Evolutionary conservation across 345 rosid species (phyloP).

Genomic region (Aurinia saxatilis): DNA sequence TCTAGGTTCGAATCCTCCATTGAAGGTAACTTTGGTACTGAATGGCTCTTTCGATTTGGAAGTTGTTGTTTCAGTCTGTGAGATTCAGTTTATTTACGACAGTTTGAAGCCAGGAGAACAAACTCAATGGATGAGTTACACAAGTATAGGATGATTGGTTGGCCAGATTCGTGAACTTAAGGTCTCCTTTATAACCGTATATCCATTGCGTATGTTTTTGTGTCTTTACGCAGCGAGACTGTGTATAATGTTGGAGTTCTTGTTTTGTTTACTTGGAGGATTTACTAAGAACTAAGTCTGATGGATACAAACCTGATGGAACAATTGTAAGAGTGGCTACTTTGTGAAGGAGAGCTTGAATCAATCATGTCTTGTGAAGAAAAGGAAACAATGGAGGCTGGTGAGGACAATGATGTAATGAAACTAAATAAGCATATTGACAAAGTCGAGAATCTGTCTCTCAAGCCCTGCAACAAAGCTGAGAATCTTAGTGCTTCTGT

Average conservation of each 20-base stretch:
- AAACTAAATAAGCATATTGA: slow-evolving; percentile 56
- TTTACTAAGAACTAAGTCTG: slow-evolving; percentile 80
- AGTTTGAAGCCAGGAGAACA: slow-evolving; percentile 60
- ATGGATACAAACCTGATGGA: slow-evolving; percentile 36
- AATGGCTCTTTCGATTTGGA: not conserved
- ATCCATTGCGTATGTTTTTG: no score
- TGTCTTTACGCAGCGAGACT: not conserved
- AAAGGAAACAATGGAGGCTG: slow-evolving; percentile 47
- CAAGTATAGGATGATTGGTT: slow-evolving; percentile 81
- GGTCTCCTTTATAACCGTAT: no score
- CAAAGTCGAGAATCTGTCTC: slow-evolving; percentile 60
- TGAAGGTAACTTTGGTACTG: not conserved
- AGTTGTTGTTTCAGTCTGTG: slow-evolving; percentile 35
- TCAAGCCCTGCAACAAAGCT: slow-evolving; percentile 59
- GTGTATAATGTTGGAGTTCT: slow-evolving; percentile 2
- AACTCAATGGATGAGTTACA: slow-evolving; percentile 67
- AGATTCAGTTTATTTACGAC: slow-evolving; percentile 35
- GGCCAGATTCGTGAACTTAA: slow-evolving; percentile 88
- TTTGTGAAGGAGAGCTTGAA: slow-evolving; percentile 72
- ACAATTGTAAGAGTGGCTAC: slow-evolving; percentile 38
- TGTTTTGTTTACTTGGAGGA: slow-evolving; percentile 60
- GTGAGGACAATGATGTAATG: slow-evolving; percentile 37
- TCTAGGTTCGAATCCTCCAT: not conserved
- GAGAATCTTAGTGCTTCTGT: slow-evolving; percentile 40
- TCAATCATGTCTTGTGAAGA: slow-evolving; percentile 44